Evolutionary conservation across 148 eudicot genomes (phyloP), one percentile per base, ranked within the genome.

Genomic region (Bassia scoparia): DNA sequence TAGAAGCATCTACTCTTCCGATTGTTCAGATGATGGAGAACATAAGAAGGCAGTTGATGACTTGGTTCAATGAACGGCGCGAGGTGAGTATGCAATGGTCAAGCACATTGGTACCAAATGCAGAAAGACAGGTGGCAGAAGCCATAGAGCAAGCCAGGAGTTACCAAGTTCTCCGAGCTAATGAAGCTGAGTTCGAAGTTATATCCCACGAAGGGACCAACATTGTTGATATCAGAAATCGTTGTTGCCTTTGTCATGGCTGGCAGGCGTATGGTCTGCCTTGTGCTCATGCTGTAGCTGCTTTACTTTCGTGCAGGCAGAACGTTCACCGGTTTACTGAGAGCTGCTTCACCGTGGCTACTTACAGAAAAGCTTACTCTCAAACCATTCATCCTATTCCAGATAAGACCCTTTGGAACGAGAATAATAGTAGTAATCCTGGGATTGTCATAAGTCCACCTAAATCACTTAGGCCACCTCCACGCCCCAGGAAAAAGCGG

Each of bases 1-100:
- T 78, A 0, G 91, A 89, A 74, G 84, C 88, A 12, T 84, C 84
- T 21, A 83, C 81, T 12, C 83, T 87, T 41, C 91, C 96, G 4
- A 82, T 90, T 17, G 79, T 87, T 11, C 91, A 90, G 56, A 86
- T 87, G 96, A 90, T 90, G 96, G 96, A 90, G 77, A 79, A 78
- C 48, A 86, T 90, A 38, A 82, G 91, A 30, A 75, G 91, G 68
- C 88, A 87, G 60, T 79, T 90, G 29, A 87, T 86, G 88, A 86
- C 83, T 54, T 90, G 91, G 91, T 90, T 90, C 75, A 86, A 88
- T 30, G 91, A 90, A 69, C 77, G 96, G 15, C 88, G 91, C 41
- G 88, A 87, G 74, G 70, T 74, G 14, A 84, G 90, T 74, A 86
- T 85, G 87, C 85, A 80, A 59, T 86, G 91, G 91, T 76, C 84